phyloP scores from a whole-genome alignment of 2,329 filamentous ascomycete genomes.

The Penicillium sp. region DNA sequence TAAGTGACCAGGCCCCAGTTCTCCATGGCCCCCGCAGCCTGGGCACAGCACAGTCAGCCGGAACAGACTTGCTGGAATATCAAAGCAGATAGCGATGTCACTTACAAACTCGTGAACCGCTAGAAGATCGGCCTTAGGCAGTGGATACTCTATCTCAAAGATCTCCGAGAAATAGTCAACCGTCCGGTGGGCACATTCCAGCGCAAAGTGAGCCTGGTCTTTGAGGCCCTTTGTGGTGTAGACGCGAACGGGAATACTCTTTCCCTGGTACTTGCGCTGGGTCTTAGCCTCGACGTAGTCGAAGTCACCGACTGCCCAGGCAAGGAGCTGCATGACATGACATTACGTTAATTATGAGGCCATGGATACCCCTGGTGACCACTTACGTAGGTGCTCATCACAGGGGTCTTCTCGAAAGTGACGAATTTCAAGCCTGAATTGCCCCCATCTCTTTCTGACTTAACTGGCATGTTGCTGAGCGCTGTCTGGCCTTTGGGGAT shows the following conservation, averaged over 20 bases:
- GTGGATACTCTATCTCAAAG: slow-evolving; percentile 87
- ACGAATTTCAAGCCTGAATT: slow-evolving; percentile 64
- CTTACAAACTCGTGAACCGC: slow-evolving; percentile 89
- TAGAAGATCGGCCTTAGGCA: slow-evolving; percentile 86
- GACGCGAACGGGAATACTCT: slow-evolving; percentile 85
- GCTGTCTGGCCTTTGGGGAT: slow-evolving; percentile 84
- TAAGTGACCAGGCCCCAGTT: slow-evolving; percentile 98
- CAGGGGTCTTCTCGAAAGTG: slow-evolving; percentile 75
- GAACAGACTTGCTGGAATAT: slow-evolving; percentile 1
- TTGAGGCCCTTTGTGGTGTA: slow-evolving; percentile 95
- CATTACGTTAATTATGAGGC: slow-evolving; percentile 1
- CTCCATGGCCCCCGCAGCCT: slow-evolving; percentile 74
- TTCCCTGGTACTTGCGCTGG: slow-evolving; percentile 83
- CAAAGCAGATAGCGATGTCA: slow-evolving; percentile 23
- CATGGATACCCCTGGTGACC: background rate
- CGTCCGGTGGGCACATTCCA: slow-evolving; percentile 87
- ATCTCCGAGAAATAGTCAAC: slow-evolving; percentile 96
- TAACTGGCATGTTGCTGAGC: slow-evolving; percentile 93
- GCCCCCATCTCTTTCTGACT: slow-evolving; percentile 65
- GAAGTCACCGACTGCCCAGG: slow-evolving; percentile 95
- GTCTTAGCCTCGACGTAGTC: slow-evolving; percentile 94
- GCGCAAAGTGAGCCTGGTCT: slow-evolving; percentile 82
- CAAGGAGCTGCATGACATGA: slow-evolving; percentile 65
- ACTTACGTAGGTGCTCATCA: slow-evolving; percentile 79
- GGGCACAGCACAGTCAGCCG: slow-evolving; percentile 42